Percentiles rank a stretch among this genome's conserved stretches.
Evolutionary conservation across 2,329 filamentous ascomycete genomes (phyloP).

Genomic region (Ascochyta rabiei): DNA sequence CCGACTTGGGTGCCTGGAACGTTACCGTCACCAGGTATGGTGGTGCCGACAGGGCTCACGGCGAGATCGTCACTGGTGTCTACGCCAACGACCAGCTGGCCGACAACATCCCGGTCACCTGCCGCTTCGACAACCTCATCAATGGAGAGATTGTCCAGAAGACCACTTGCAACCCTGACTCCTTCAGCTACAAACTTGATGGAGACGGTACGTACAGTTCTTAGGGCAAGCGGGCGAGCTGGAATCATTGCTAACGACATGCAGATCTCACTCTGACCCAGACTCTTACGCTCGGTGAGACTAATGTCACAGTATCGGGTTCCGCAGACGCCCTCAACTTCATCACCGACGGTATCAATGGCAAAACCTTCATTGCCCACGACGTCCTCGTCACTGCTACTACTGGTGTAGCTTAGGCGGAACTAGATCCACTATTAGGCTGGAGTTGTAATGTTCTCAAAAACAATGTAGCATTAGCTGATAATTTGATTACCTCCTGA

Average conservation of each 20-base stretch:
- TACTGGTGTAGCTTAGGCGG: neutral
- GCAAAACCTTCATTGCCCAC: neutral
- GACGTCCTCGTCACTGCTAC: neutral
- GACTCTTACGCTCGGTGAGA: neutral
- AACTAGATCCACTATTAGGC: no score
- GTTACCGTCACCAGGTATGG: neutral
- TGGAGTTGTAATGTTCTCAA: no score
- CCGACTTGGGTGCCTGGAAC: neutral
- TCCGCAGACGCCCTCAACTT: neutral
- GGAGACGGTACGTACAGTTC: no score
- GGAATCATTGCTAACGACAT: neutral
- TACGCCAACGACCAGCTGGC: neutral
- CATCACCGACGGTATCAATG: neutral
- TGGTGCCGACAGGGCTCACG: neutral
- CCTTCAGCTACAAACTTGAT: neutral
- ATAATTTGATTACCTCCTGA: no score
- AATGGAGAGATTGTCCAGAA: neutral
- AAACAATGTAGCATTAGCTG: no score
- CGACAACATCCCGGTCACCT: neutral
- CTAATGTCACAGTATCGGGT: neutral
- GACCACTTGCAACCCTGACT: neutral
- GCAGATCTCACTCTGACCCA: slow-evolving; percentile 1
- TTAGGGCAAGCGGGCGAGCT: no score
- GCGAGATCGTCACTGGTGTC: neutral
- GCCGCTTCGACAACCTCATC: neutral